These are phyloP conservation scores for Erucastrum elatum DNA, from an alignment of 345 rosid species.

Conservation along the genomic window DNA sequence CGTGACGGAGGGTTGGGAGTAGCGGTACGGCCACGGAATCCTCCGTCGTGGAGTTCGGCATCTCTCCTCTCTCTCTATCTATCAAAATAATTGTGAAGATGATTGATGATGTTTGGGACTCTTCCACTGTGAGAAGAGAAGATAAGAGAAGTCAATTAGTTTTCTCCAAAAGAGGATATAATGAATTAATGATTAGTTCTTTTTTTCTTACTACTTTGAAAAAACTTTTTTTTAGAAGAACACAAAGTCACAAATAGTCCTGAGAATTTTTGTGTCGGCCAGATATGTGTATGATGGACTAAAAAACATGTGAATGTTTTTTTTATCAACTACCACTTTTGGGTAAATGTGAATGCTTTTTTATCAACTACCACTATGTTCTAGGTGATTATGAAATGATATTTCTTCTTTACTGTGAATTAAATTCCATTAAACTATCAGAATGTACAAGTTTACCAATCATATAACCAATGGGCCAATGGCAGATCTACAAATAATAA, in stretches of 20 bases:
- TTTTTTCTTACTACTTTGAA: too few species aligned
- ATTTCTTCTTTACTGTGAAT: too few species aligned
- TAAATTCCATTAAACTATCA: too few species aligned
- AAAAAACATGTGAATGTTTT: too few species aligned
- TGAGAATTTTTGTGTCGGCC: background rate
- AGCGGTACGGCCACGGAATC: conserved; percentile 57
- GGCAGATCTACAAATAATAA: too few species aligned
- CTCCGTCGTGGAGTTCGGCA: conserved; percentile 23
- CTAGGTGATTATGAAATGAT: too few species aligned
- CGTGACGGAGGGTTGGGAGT: conserved; percentile 46
- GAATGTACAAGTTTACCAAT: too few species aligned
- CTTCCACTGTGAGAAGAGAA: background rate
- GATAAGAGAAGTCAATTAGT: background rate
- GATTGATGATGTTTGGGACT: background rate
- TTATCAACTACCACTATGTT: too few species aligned
- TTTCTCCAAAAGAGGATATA: background rate
- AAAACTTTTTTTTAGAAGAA: background rate
- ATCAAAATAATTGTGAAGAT: background rate
- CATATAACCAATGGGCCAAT: too few species aligned
- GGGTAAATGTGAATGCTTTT: too few species aligned
- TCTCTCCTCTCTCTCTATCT: conserved; percentile 5
- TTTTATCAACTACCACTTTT: too few species aligned
- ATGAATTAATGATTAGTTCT: background rate
- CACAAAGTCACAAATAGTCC: background rate
- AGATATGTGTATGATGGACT: background rate